Conservation (phyloP, 1,284 basidiomycete species). For the Agroathelia rolfsii region DNA sequence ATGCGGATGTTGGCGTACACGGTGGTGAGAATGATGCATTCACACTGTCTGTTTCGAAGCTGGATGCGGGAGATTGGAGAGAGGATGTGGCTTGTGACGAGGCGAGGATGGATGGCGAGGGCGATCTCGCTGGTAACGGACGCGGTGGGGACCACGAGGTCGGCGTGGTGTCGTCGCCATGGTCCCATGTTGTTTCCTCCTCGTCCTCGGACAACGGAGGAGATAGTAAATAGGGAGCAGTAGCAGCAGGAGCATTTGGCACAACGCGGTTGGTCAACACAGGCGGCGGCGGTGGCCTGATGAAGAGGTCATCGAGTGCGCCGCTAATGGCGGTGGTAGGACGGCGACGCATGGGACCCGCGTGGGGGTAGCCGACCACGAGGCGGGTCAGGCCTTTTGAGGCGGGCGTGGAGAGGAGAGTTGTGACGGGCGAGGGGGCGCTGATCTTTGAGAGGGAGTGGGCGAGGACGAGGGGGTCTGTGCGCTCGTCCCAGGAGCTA, state of each 20-base stretch:
- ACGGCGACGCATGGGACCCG: conserved; percentile 17
- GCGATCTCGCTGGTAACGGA: conserved; percentile 9
- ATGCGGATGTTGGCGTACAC: conserved; percentile 4
- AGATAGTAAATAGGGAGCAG: too few species aligned
- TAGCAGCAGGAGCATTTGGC: too few species aligned
- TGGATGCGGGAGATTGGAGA: conserved; percentile 18
- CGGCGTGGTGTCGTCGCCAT: conserved; percentile 9
- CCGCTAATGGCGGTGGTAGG: conserved; percentile 4
- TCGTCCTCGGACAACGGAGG: too few species aligned
- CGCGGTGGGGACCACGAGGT: conserved; percentile 10
- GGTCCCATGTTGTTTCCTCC: too few species aligned
- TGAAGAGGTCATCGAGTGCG: conserved; percentile 8
- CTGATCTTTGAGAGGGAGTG: conserved; percentile 5
- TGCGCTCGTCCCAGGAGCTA: conserved; percentile 5
- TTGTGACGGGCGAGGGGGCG: conserved; percentile 8
- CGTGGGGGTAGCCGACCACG: conserved; percentile 24
- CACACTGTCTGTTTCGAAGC: conserved; percentile 11
- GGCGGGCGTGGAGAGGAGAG: conserved; percentile 10
- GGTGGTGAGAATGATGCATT: conserved; percentile 2
- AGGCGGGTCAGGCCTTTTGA: conserved; percentile 11
- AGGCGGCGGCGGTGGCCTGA: conserved; percentile 8
- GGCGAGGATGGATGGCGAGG: conserved; percentile 13
- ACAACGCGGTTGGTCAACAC: too few species aligned
- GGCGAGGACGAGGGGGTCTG: conserved; percentile 10
- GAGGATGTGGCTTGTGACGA: conserved; percentile 14